phyloP scores from a whole-genome alignment of 805 yeast genomes.

The Nakazawaea anatomiae region DNA sequence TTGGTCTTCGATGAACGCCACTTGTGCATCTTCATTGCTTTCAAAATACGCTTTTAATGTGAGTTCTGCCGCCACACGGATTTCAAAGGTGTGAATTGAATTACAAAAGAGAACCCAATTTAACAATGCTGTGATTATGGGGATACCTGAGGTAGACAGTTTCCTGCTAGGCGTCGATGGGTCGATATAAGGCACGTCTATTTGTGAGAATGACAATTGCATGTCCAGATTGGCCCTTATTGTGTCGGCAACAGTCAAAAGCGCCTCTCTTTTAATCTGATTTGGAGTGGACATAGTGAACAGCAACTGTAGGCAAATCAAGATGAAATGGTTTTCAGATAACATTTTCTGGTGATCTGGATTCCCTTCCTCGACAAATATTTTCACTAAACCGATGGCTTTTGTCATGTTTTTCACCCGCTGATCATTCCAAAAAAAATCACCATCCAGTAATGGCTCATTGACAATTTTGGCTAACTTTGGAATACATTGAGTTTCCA shows the following conservation, averaged over 20 bases:
- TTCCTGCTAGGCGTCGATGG: constrained; percentile 37
- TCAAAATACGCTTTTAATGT: constrained; percentile 65
- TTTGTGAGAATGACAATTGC: constrained; percentile 67
- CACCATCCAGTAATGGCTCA: constrained; percentile 48
- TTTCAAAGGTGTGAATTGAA: constrained; percentile 80
- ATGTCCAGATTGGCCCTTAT: constrained; percentile 60
- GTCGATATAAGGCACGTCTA: constrained; percentile 91
- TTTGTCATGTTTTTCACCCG: constrained; percentile 59
- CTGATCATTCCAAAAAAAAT: constrained; percentile 68
- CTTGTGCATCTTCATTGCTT: constrained; percentile 56
- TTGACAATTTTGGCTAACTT: constrained; percentile 56
- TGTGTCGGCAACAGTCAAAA: constrained; percentile 72
- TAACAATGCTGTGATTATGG: constrained; percentile 68
- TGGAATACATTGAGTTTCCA: constrained; percentile 78
- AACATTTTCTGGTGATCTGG: constrained; percentile 62
- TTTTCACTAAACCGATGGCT: constrained; percentile 64
- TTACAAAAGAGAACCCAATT: constrained; percentile 79
- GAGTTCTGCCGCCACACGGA: constrained; percentile 65
- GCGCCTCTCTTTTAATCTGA: constrained; percentile 58
- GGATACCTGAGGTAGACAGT: constrained; percentile 33
- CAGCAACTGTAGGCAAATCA: constrained; percentile 61
- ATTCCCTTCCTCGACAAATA: constrained; percentile 70
- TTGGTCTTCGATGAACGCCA: constrained; percentile 63
- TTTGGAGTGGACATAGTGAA: constrained; percentile 64
- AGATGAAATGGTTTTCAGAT: constrained; percentile 54